Base-by-base conservation (phyloP, 805 yeast genomes). In the Cyberlindnera euphorbiae region DNA sequence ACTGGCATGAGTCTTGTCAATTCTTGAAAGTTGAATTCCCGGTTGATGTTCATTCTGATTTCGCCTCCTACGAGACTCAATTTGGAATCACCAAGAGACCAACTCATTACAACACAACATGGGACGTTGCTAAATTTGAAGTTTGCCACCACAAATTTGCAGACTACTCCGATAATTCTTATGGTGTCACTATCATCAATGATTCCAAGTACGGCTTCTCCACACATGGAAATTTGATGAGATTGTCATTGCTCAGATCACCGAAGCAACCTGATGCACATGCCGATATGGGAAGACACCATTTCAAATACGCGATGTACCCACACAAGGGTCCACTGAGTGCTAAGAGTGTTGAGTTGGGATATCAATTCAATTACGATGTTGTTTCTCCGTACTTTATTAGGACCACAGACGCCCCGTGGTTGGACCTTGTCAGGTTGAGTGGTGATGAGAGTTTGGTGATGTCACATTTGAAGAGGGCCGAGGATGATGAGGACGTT, bases 61-160 rank as follows among this genome's bases (percentile, higher is more conserved):
- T 54, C 36, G 97, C 96, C 2, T 76, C 79, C 39, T 93, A 86
- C 58, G 98, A 90, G 59, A 88, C 97, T 2, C 96, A 89, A 58
- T 90, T 85, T 61, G 98, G 98, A 36, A 62, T 84, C 30, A 90
- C 95, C 6, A 79, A 75, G 52, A 76, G 97, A 47, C 95, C 97
- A 32, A 90, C 97, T 0, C 97, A 90, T 60, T 90, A 69, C 64
- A 93, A 90, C 58, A 90, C 98, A 1, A 67, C 86, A 1, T 90
- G 97, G 97, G 98, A 90, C 53, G 82, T 82, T 23, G 97, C 97
- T 39, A 89, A 88, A 58, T 90, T 90, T 59, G 98, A 90, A 62
- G 96, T 88, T 9, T 85, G 96, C 53, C 87, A 83, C 53, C 98
- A 93, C 60, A 85, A 85, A 55, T 90, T 86, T 63, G 90, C 94